Evolutionary conservation across 2,329 filamentous ascomycete species (phyloP), one percentile per base, ranked within the genome.

Genomic region (Aspergillus brasiliensis): DNA sequence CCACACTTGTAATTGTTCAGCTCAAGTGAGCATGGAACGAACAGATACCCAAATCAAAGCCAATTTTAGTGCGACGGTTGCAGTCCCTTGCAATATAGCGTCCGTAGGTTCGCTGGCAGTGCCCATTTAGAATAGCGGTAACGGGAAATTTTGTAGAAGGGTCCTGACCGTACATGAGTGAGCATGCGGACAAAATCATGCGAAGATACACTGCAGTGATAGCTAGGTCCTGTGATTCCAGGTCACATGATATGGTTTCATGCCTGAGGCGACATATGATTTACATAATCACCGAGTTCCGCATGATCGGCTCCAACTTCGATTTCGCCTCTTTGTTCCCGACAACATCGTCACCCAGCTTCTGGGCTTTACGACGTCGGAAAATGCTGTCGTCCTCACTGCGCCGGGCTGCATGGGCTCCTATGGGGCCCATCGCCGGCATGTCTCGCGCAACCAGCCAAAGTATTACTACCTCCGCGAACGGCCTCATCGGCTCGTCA

Each of bases 301-400:
- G 68, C 72, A 71, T 74, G 71, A 73, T 73, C 70, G 67, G 70
- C 69, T 64, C 31, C 69, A 69, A 73, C 65, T 67, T 69, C 58
- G 70, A 74, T 71, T 74, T 75, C 72, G 73, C 73, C 72, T 74
- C 65, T 67, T 70, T 67, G 65, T 64, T 65, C 65, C 66, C 65
- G 61, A 63, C 70, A 66, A 65, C 63, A 61, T 66, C 61, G 52
- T 63, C 52, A 60, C 59, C 59, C 66, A 68, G 62, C 58, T 60
- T 47, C 66, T 71, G 69, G 70, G 71, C 63, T 56, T 54, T 62
- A 56, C 55, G 51, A 58, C 65, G 64, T 53, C 42, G 34, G 31
- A 73, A 62, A 57, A 81, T 81, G 79, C 70, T 81, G 65, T 77
- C 78, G 51, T 78, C 77, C 56, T 81, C 79, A 51, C 64, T 81